Base-by-base conservation (phyloP, 2,329 filamentous ascomycete genomes). In the Aspergillus japonicus region DNA sequence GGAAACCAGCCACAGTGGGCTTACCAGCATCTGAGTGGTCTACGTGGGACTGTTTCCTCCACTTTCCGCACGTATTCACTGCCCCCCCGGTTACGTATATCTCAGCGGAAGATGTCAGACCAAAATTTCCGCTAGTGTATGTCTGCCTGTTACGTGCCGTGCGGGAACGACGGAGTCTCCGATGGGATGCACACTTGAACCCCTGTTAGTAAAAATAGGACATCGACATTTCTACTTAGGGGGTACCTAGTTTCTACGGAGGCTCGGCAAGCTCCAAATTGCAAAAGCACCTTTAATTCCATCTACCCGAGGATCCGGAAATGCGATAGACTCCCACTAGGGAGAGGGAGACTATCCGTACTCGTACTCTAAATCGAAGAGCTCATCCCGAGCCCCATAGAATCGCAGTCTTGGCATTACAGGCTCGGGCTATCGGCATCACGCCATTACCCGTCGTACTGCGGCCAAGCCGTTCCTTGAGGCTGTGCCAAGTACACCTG, bases 91-190 rank as follows among this genome's bases (percentile, higher is more conserved):
- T 52, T 52, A 52, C 50, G 50, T 52, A 52, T 44, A 44, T 44
- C 39, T 44, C 14, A 19, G 39, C 39, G 39, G 39, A 44, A 16
- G 16, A 44, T 16, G 39, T 19, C 42, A 47, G 53, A 48, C 24
- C 42, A 24, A 55, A 48, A 33, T 48, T 33, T 55, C n/a, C 53
- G 47, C 53, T 55, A 55, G n/a, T 54, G 24, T 26, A 14, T 56
- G 57, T 54, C 57, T 59, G 57, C 57, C 57, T 59, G 57, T 33
- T 59, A 47, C 35, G 39, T 16, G 16, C 5, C n/a, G 39, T 44
- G 19, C 16, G 6, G 39, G 6, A 44, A 4, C 21, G 16, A 44
- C 39, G 39, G 39, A 7, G 16, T 7, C 16, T 44, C 39, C 39
- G 29, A 35, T 21, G 57, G 52, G 42, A 35, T 35, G 33, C 26